Conservation (phyloP, 1,139 yeast genomes). For the Yamadazyma mexicana region DNA sequence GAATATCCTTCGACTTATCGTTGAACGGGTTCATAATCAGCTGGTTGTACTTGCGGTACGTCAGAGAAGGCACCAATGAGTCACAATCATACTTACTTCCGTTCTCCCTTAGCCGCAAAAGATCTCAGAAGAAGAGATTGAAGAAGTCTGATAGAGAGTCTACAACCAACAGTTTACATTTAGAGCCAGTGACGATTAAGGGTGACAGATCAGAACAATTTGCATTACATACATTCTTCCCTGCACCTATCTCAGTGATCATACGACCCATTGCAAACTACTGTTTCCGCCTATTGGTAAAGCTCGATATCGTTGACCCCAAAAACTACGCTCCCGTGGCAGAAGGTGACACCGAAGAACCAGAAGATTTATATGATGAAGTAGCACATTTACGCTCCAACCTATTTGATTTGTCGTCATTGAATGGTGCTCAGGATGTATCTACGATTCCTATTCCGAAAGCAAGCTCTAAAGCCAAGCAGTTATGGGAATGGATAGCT, state of each 20-base stretch:
- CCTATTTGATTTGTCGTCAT: constrained; percentile 41
- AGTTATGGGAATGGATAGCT: constrained; percentile 29
- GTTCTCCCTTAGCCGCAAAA: constrained; percentile 24
- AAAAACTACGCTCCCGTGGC: constrained; percentile 24
- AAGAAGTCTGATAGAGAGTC: constrained; percentile 8
- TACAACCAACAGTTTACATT: constrained; percentile 18
- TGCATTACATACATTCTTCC: constrained; percentile 45
- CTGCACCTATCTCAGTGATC: constrained; percentile 36
- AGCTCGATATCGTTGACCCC: constrained; percentile 25
- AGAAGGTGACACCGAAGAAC: constrained; percentile 24
- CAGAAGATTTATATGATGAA: constrained; percentile 26
- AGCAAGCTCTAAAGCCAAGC: constrained; percentile 21
- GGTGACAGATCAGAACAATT: constrained; percentile 48
- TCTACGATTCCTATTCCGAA: constrained; percentile 31
- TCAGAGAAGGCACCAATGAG: constrained; percentile 43
- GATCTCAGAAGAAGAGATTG: constrained; percentile 20
- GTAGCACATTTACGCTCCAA: constrained; percentile 32
- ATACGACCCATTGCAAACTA: constrained; percentile 22
- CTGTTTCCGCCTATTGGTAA: constrained; percentile 21
- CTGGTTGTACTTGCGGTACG: constrained; percentile 43
- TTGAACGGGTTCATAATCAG: constrained; percentile 34
- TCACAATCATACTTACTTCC: constrained; percentile 45
- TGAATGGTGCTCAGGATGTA: constrained; percentile 40
- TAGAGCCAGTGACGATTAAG: constrained; percentile 23
- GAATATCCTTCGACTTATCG: constrained; percentile 26